These are phyloP conservation scores for Candida sithepensis DNA, from an alignment of 805 yeast species.

Conservation along the genomic window DNA sequence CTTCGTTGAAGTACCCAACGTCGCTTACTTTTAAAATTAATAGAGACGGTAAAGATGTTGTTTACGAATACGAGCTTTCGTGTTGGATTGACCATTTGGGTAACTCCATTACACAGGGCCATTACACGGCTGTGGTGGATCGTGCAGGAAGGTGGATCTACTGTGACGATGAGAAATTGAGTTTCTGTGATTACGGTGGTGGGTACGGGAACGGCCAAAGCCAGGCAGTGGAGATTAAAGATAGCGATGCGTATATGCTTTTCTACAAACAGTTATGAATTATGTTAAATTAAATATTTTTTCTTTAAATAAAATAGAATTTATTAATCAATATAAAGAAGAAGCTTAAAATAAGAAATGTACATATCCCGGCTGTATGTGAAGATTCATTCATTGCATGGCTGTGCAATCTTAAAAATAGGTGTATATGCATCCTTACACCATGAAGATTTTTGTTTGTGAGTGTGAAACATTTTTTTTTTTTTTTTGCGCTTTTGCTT, in stretches of 20 bases:
- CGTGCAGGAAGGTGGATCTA: conserved; percentile 57
- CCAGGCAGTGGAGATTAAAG: conserved; percentile 25
- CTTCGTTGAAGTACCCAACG: conserved; percentile 21
- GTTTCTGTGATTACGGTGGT: conserved; percentile 27
- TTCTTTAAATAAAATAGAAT: too few species aligned
- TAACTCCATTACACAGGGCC: conserved; percentile 61
- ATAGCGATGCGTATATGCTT: conserved; percentile 58
- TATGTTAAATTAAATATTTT: too few species aligned
- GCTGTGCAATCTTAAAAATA: too few species aligned
- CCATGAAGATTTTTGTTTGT: too few species aligned
- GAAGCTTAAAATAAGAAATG: too few species aligned
- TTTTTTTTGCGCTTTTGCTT: too few species aligned
- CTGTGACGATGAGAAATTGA: conserved; percentile 70
- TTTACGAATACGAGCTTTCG: conserved; percentile 46
- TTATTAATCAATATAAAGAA: too few species aligned
- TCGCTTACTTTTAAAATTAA: conserved; percentile 36
- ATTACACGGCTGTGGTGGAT: conserved; percentile 64
- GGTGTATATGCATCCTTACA: too few species aligned
- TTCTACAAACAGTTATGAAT: conserved; percentile 39
- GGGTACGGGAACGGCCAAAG: background rate
- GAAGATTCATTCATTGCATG: too few species aligned
- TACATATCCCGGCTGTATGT: too few species aligned
- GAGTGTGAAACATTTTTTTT: too few species aligned
- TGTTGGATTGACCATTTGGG: conserved; percentile 74
- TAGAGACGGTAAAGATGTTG: conserved; percentile 28